Evolutionary conservation across 768 basidiomycete genomes (phyloP), one percentile per base, ranked within the genome.

Genomic region (Rhodosporidiobolus sp.): DNA sequence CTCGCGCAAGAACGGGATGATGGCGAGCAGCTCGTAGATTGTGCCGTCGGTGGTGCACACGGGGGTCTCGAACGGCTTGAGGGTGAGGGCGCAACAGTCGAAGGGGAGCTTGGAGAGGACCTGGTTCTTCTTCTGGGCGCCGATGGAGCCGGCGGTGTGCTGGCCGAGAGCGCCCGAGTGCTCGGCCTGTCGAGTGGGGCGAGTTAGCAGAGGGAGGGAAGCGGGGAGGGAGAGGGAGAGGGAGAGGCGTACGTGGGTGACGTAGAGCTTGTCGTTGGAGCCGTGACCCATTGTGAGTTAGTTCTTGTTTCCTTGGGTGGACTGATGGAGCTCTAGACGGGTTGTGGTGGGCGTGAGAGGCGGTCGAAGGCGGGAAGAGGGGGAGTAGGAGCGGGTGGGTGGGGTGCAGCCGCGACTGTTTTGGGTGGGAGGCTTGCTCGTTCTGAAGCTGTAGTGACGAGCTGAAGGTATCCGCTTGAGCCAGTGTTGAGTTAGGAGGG

Each of bases 121-220:
- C 8, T 48, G 28, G 28, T 48, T 46, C 30, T 60, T 55, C 1
- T n/a, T 87, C 69, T 78, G 90, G 88, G 85, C 84, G 80, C 84
- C 90, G 82, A 84, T 87, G 22, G 91, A 91, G 38, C 85, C 85
- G 17, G 90, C 83, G 0, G 83, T 89, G 81, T 94, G 91, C 54
- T 89, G 88, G 46, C 91, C 91, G 79, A 89, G 85, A 53, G 86
- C 83, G 54, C 91, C 91, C 12, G 90, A 84, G 79, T 93, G 92
- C 79, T 94, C 91, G 32, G 90, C 88, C 79, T 93, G 91, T 6
- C 22, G 1, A 24, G 5, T 0, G 20, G 30, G 19, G n/a, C 24
- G 22, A 24, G 50, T 54, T 16, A 64, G 50, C 2, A 6, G 30
- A 7, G 46, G 57, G 12, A 35, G 26, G 16, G 55, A 17, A 19